These are phyloP conservation scores for Tylopilus felleus DNA, from an alignment of 768 basidiomycete species.

Conservation along the genomic window DNA sequence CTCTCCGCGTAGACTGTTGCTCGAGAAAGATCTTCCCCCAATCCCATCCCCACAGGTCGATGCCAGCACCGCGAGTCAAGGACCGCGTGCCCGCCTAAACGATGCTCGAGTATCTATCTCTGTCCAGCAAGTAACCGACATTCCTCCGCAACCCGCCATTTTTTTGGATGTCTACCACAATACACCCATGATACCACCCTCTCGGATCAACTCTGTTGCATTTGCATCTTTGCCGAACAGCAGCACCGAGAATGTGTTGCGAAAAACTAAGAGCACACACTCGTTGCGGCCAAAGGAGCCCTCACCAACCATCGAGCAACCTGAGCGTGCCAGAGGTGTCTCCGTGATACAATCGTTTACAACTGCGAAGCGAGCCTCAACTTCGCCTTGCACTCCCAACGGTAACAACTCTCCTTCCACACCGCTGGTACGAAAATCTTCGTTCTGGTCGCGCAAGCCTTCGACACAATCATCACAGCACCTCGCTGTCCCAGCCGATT, in stretches of 20 bases:
- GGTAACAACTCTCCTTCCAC: conserved; percentile 30
- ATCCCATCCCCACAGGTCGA: conserved; percentile 30
- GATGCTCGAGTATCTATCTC: conserved; percentile 16
- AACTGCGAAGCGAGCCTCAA: conserved; percentile 44
- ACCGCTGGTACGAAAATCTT: conserved; percentile 52
- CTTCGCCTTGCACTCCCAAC: conserved; percentile 26
- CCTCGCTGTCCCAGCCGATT: conserved; percentile 29
- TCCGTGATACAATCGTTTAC: conserved; percentile 51
- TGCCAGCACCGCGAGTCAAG: background rate
- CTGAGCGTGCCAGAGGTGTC: conserved; percentile 46
- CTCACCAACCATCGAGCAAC: conserved; percentile 15
- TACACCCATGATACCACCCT: conserved; percentile 40
- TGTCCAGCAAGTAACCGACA: conserved; percentile 15
- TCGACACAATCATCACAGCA: conserved; percentile 34
- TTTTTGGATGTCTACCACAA: conserved; percentile 58
- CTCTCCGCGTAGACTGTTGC: conserved; percentile 6
- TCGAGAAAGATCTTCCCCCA: conserved; percentile 51
- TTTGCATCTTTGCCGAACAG: conserved; percentile 31
- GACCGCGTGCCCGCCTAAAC: conserved; percentile 1
- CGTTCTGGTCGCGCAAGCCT: conserved; percentile 63
- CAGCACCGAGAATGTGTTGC: conserved; percentile 28
- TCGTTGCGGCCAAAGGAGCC: conserved; percentile 17
- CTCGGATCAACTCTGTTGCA: conserved; percentile 49
- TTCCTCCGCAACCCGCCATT: conserved; percentile 52
- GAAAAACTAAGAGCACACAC: conserved; percentile 54